Base-by-base conservation (phyloP, 306 rosid genomes). In the Quercus agrifolia region DNA sequence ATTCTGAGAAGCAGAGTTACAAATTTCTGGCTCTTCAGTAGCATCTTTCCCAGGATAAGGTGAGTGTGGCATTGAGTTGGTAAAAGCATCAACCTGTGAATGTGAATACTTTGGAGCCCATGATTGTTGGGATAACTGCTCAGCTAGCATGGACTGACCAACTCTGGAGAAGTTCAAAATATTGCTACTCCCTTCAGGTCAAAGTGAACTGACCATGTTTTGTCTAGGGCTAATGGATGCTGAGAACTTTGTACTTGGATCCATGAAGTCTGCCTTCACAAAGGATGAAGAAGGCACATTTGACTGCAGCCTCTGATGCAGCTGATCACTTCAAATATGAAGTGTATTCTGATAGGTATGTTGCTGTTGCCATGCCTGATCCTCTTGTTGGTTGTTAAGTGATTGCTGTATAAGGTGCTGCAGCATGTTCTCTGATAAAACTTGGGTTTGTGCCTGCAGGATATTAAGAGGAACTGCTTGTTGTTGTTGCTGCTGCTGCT, bases 111-210 rank as follows among this genome's bases (percentile, higher is more conserved):
- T 89, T 0, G 88, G n/a, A 55, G 83, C 70, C 90, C 93, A 87
- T 58, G 90, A 78, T 74, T 85, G 97, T 69, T 87, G 97, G 77
- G 92, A 86, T 74, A 85, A 76, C 70, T 83, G 96, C 71, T 92
- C 96, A 71, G 86, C 77, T 84, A 79, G 74, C 81, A 78, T 52
- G 49, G 92, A 85, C 73, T 84, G 96, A 83, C 88, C 89, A 73
- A 85, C 84, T 85, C 92, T 85, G 49, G 91, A 86, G 51, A 88
- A 73, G 69, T 86, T 88, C 83, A 88, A 84, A 75, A 87, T 64
- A 83, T 79, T 83, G 38, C 90, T 86, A 69, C 88, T 87, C 80
- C 92, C 94, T 76, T 91, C 97, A 49, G 94, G 86, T 82, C 88
- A 86, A 38, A 87, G 82, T 73, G 96, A 82, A 82, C 88, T 59